phyloP scores from a whole-genome alignment of 345 rosid species.

The Salix udensis region DNA sequence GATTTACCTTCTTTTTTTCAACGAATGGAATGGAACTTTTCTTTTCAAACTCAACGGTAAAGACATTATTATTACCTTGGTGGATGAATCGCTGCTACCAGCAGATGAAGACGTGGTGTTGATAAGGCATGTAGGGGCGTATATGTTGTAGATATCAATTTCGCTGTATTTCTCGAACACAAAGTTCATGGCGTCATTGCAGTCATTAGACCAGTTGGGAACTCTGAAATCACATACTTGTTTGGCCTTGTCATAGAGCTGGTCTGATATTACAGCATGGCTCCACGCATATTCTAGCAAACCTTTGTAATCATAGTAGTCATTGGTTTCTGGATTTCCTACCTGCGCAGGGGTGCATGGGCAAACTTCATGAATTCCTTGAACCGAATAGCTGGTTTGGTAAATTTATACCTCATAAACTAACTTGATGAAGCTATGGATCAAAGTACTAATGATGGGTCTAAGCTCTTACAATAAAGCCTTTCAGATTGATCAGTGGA shows the following conservation, averaged over 20 bases:
- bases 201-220: conserved; percentile 35
- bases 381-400: too few relatives aligned
- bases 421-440: too few relatives aligned
- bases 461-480: conserved; percentile 26
- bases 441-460: too few relatives aligned
- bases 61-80: neutral
- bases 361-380: neutral
- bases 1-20: too few relatives aligned
- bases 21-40: too few relatives aligned
- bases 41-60: too few relatives aligned
- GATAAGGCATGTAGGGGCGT: conserved; percentile 45
- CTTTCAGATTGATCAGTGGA: conserved; percentile 32
- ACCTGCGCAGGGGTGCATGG: conserved; percentile 28
- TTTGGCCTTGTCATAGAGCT: conserved; percentile 31
- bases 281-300: conserved; percentile 66
- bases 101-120: conserved; percentile 20
- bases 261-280: conserved; percentile 54
- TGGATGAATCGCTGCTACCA: neutral
- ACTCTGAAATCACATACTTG: conserved; percentile 46
- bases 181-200: conserved; percentile 32
- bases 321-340: conserved; percentile 55
- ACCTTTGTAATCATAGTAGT: conserved; percentile 39
- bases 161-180: conserved; percentile 40
- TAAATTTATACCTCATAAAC: too few relatives aligned
- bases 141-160: conserved; percentile 58